These are phyloP conservation scores for Diplocarpon rosae DNA, from an alignment of 2,329 filamentous ascomycete species.

Conservation along the genomic window DNA sequence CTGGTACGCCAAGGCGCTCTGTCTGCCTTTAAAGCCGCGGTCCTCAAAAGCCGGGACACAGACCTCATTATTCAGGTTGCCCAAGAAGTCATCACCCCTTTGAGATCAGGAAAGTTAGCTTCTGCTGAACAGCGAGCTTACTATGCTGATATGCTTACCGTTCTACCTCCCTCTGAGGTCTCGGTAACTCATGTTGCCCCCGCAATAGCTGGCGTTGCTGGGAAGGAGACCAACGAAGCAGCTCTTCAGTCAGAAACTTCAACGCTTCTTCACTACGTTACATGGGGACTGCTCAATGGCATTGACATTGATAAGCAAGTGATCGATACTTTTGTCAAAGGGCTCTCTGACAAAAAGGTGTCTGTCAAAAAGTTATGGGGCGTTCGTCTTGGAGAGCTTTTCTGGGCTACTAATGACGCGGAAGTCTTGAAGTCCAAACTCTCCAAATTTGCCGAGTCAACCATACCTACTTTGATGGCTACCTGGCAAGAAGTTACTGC, in stretches of 20 bases:
- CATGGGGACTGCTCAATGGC: slow-evolving; percentile 49
- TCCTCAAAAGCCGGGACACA: slow-evolving; percentile 47
- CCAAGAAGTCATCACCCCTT: slow-evolving; percentile 65
- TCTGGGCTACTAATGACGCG: slow-evolving; percentile 45
- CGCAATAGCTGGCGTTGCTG: slow-evolving; percentile 55
- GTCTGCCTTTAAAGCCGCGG: slow-evolving; percentile 61
- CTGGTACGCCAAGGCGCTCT: slow-evolving; percentile 66
- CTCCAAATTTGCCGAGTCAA: slow-evolving; percentile 40
- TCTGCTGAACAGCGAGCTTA: slow-evolving; percentile 75
- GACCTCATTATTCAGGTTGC: slow-evolving; percentile 53
- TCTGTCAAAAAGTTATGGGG: slow-evolving; percentile 72
- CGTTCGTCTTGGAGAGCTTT: slow-evolving; percentile 57
- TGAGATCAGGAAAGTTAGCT: slow-evolving; percentile 76
- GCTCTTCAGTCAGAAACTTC: slow-evolving; percentile 67
- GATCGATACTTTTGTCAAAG: slow-evolving; percentile 66
- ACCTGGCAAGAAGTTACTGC: slow-evolving; percentile 67
- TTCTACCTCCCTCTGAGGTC: slow-evolving; percentile 46
- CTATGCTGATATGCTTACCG: slow-evolving; percentile 69
- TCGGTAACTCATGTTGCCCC: slow-evolving; percentile 56
- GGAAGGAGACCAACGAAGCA: slow-evolving; percentile 81
- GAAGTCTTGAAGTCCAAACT: slow-evolving; percentile 37
- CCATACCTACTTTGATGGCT: slow-evolving; percentile 47
- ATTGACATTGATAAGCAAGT: slow-evolving; percentile 53
- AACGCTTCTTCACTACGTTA: slow-evolving; percentile 55
- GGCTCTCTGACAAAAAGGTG: slow-evolving; percentile 74